Evolutionary conservation across 306 rosid genomes (phyloP), one percentile per base, ranked within the genome.

Genomic region (Myrica gale): DNA sequence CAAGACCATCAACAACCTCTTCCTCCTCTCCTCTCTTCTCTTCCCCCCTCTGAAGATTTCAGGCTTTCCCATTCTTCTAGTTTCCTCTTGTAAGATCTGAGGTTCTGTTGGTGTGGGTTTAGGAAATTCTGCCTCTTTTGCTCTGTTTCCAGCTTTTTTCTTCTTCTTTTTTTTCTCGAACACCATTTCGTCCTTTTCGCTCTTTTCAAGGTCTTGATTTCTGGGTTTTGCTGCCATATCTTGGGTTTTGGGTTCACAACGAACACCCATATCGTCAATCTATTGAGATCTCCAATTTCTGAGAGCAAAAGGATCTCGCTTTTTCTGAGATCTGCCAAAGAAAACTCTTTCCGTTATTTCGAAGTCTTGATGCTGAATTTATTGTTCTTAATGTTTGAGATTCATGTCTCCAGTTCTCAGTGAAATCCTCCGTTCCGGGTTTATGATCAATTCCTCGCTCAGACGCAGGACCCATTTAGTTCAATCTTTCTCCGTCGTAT

Each of bases 401-500:
- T 89, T 90, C 55, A 94, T 92, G 98, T 90, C 93, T 90, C 93
- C 98, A 13, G 94, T 95, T 80, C 89, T 95, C 11, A 89, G 95
- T 88, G 98, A 95, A 89, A 89, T 92, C 84, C 96, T 95, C 65
- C 97, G 84, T 78, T 95, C 96, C 0, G 97, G 96, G 84, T 90
- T 87, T 89, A 88, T 90, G 82, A 84, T 92, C 56, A 82, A 89
- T 76, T 93, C 97, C 72, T 83, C 97, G 50, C 81, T 89, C 66
- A 79, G 97, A 71, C 97, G 95, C 80, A 87, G 92, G 78, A 91
- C 98, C 77, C 98, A 91, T 73, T 68, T 93, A 26, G 97, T 93
- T 86, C 98, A 93, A 81, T 93, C 98, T 63, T 91, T 93, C 90
- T 93, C 98, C 4, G 96, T 93, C 23, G 89, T 91, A 15, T 93